Conservation (phyloP, 2,329 filamentous ascomycete genomes). For the Huntiella abstrusa region DNA sequence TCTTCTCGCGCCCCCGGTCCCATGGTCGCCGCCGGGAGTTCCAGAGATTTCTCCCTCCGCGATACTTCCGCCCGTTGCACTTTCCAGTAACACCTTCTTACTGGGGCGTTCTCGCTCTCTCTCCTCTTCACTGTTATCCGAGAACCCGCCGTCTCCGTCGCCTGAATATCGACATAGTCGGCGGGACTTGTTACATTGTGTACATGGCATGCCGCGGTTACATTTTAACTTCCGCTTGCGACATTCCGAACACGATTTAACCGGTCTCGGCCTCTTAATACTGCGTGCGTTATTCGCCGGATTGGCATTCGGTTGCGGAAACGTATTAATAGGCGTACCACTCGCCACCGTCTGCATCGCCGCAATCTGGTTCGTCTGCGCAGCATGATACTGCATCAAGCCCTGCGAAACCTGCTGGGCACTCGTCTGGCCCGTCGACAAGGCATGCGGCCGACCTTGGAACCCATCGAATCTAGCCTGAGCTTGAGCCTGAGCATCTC, state of each 20-base stretch:
- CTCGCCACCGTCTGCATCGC: too few relatives aligned
- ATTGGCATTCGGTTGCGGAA: slow-evolving; percentile 2
- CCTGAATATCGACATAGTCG: slow-evolving; percentile 32
- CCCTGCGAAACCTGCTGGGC: too few relatives aligned
- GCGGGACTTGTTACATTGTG: slow-evolving; percentile 38
- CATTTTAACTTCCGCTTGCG: slow-evolving; percentile 38
- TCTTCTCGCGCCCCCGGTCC: not conserved
- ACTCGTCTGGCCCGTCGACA: too few relatives aligned
- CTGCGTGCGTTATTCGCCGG: slow-evolving; percentile 16
- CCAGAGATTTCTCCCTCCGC: not conserved
- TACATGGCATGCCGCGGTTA: slow-evolving; percentile 36
- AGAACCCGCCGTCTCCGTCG: slow-evolving; percentile 28
- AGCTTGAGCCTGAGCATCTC: too few relatives aligned
- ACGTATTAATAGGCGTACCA: too few relatives aligned
- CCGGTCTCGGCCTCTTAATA: slow-evolving; percentile 34
- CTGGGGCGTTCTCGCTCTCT: slow-evolving; percentile 13
- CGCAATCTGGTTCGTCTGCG: too few relatives aligned
- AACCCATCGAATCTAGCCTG: too few relatives aligned
- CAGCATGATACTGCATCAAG: too few relatives aligned
- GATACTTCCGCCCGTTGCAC: not conserved
- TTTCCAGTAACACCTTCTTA: slow-evolving; percentile 14
- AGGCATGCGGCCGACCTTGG: too few relatives aligned
- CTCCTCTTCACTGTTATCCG: slow-evolving; percentile 30
- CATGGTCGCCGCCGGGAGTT: not conserved
- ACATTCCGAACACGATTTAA: slow-evolving; percentile 38